A percentile compares a stretch with the other conserved stretches of the same genome.
Evolutionary conservation across 139 green algal genomes (phyloP).

Genomic region (Micractinium conductrix): DNA sequence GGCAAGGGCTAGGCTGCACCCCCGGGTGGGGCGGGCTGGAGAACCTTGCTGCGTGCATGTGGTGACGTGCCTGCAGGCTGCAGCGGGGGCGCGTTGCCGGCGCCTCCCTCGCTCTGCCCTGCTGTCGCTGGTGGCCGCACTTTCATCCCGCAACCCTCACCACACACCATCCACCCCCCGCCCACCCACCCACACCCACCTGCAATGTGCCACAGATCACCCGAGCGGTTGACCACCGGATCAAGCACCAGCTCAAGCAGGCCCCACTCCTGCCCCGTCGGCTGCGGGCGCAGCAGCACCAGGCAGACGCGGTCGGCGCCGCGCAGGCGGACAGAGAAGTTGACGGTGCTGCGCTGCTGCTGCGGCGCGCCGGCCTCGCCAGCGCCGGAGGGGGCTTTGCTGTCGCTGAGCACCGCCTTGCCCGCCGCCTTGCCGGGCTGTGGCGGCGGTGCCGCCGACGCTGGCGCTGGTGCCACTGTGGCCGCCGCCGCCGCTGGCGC

Average conservation of each 20-base stretch:
- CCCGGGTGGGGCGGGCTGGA: no score
- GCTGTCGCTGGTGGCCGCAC: no score
- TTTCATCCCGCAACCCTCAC: no score
- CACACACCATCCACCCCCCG: not conserved
- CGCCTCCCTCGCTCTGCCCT: no score
- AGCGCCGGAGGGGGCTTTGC: no score
- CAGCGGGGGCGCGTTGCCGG: no score
- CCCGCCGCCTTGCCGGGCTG: not conserved
- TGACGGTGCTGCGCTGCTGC: slow-evolving; percentile 47
- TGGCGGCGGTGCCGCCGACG: not conserved
- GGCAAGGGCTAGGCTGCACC: no score
- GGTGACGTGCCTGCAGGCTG: no score
- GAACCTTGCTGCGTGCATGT: no score
- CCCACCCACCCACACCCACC: not conserved
- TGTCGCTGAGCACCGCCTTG: not conserved
- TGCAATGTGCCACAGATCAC: slow-evolving; percentile 71
- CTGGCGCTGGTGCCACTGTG: not conserved
- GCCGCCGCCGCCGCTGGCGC: not conserved
- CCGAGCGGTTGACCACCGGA: slow-evolving; percentile 56
- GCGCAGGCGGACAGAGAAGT: slow-evolving; percentile 71
- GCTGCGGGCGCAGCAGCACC: slow-evolving; percentile 31
- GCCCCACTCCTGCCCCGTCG: slow-evolving; percentile 22
- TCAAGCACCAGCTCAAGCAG: slow-evolving; percentile 65
- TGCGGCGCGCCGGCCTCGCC: not conserved
- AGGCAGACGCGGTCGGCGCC: slow-evolving; percentile 64